A percentile compares a stretch with the other conserved stretches of the same genome.
These are phyloP conservation scores for Phytophthora niederhauseri DNA, from an alignment of 352 stramenopile species.

Conservation along the genomic window DNA sequence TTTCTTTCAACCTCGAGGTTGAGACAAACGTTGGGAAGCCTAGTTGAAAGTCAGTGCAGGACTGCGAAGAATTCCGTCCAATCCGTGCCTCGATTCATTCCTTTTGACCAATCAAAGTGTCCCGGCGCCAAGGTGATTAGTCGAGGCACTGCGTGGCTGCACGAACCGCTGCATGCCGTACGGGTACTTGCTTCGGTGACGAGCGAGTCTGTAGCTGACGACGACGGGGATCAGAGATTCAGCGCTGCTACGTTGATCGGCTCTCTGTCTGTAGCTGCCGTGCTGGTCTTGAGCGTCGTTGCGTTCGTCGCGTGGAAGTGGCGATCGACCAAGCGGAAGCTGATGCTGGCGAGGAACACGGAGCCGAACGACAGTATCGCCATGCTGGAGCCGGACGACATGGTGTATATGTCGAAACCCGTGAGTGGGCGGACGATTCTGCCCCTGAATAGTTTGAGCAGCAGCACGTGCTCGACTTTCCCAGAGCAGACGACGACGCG, in stretches of 20 bases:
- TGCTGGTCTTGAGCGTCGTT: conserved; percentile 21
- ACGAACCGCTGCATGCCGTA: too few species aligned
- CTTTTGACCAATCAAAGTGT: too few species aligned
- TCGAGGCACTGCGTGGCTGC: too few species aligned
- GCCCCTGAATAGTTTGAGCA: conserved; percentile 31
- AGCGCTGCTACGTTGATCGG: conserved; percentile 8
- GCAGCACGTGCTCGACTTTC: conserved; percentile 31
- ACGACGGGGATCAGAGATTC: not conserved
- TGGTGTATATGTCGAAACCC: conserved; percentile 32
- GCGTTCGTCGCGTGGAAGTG: conserved; percentile 29
- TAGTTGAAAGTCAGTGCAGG: too few species aligned
- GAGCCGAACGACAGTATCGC: conserved; percentile 33
- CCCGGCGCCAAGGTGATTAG: too few species aligned
- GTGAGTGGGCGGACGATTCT: conserved; percentile 22
- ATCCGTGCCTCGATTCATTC: too few species aligned
- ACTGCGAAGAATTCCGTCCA: too few species aligned
- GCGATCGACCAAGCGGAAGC: conserved; percentile 19
- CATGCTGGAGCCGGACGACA: conserved; percentile 36
- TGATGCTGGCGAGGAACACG: conserved; percentile 8
- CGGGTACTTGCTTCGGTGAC: not conserved
- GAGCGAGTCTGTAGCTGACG: not conserved
- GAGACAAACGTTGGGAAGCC: too few species aligned
- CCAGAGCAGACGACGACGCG: conserved; percentile 23
- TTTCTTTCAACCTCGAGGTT: too few species aligned
- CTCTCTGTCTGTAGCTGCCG: conserved; percentile 3